These are phyloP conservation scores for Parsonsia alboflavescens DNA, from an alignment of 257 asterid genomes.

Conservation along the genomic window DNA sequence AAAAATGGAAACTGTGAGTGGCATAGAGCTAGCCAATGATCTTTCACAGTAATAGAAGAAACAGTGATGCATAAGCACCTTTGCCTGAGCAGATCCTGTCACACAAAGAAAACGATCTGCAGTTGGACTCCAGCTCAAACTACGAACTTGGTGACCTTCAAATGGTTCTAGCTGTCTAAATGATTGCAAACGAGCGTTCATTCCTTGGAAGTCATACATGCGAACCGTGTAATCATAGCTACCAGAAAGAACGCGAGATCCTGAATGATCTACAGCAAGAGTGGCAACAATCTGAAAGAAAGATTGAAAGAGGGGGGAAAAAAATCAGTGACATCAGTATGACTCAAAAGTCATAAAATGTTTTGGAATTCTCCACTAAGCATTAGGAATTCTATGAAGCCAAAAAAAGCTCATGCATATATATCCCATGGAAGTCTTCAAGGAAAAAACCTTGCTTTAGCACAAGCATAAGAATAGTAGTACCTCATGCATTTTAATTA, in stretches of 20 bases:
- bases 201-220: constrained; percentile 97
- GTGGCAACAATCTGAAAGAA: constrained; percentile 77
- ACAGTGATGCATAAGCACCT: constrained; percentile 38
- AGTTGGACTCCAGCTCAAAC: constrained; percentile 98
- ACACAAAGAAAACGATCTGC: constrained; percentile 88
- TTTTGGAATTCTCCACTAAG: neutral
- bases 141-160: constrained; percentile 98
- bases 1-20: constrained; percentile 18
- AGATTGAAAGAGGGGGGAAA: neutral
- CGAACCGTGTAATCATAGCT: constrained; percentile 89
- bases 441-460: neutral
- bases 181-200: constrained; percentile 92
- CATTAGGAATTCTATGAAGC: neutral
- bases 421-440: neutral
- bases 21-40: constrained; percentile 8
- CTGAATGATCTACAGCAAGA: constrained; percentile 87
- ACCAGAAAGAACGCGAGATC: constrained; percentile 91
- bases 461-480: neutral
- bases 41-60: constrained; percentile 1
- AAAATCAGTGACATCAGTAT: constrained; percentile 5
- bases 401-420: neutral
- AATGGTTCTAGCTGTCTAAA: constrained; percentile 92
- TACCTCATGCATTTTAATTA: neutral
- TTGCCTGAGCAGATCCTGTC: constrained; percentile 98
- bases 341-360: constrained; percentile 2